phyloP scores from a whole-genome alignment of 257 asterid genomes.

The Hygrophila difformis region DNA sequence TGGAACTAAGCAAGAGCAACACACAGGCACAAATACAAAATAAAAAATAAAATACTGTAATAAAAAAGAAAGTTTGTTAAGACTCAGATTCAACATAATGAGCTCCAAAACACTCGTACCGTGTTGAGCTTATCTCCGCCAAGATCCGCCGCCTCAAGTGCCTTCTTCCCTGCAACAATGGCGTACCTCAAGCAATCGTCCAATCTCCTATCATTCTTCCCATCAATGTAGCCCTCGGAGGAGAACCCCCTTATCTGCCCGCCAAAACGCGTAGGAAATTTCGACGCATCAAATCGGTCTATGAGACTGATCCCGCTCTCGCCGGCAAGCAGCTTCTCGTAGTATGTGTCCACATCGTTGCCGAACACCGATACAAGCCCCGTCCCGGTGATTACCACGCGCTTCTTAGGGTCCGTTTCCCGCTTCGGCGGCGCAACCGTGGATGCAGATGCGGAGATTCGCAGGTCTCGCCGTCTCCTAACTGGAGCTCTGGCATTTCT shows the following conservation, averaged over 20 bases:
- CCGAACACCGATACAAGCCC: conserved; percentile 57
- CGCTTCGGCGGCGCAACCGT: conserved; percentile 36
- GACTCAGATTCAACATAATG: conserved; percentile 3
- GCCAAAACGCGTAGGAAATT: conserved; percentile 50
- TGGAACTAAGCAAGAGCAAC: background rate
- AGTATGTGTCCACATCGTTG: conserved; percentile 42
- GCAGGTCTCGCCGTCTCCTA: conserved; percentile 18
- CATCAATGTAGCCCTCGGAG: conserved; percentile 46
- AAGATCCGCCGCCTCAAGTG: conserved; percentile 46
- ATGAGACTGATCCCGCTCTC: conserved; percentile 51
- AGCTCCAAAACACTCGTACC: conserved; percentile 23
- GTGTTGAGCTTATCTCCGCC: conserved; percentile 32
- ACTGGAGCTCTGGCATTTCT: conserved; percentile 23
- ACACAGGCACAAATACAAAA: background rate
- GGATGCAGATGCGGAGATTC: conserved; percentile 29
- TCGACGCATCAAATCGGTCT: conserved; percentile 51
- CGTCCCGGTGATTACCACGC: conserved; percentile 54
- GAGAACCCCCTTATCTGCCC: conserved; percentile 51
- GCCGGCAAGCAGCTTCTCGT: conserved; percentile 42
- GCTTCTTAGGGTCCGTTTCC: conserved; percentile 55
- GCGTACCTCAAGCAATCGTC: conserved; percentile 50
- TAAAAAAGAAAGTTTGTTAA: background rate
- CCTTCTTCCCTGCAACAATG: conserved; percentile 55
- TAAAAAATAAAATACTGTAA: too few species aligned
- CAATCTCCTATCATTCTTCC: conserved; percentile 47